Evolutionary conservation across 2,329 filamentous ascomycete species (phyloP).

Genomic region (Colletotrichum navitas): DNA sequence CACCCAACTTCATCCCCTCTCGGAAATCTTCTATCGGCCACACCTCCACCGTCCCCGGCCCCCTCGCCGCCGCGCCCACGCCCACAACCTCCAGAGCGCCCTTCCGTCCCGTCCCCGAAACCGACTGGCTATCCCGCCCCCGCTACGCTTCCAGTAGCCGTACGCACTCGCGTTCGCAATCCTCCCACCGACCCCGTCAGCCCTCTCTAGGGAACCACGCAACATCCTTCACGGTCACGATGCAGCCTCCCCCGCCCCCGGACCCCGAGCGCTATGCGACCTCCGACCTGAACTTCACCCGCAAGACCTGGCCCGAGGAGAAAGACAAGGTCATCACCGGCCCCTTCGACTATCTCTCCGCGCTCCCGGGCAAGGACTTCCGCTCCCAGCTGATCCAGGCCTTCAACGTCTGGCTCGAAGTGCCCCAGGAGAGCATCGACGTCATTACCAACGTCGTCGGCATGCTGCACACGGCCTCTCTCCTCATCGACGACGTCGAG

Average conservation of each 20-base stretch:
- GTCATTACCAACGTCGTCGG: constrained; percentile 84
- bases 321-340: constrained; percentile 84
- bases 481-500: constrained; percentile 90
- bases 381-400: constrained; percentile 82
- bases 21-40: constrained; percentile 74
- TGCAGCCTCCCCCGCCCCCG: constrained; percentile 56
- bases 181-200: constrained; percentile 29
- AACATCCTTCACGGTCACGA: constrained; percentile 52
- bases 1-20: constrained; percentile 76
- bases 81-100: constrained; percentile 54
- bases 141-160: constrained; percentile 51
- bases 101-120: constrained; percentile 69
- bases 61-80: constrained; percentile 39
- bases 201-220: constrained; percentile 43
- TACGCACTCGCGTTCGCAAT: constrained; percentile 22
- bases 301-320: constrained; percentile 73
- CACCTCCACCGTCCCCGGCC: constrained; percentile 40
- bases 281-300: constrained; percentile 67
- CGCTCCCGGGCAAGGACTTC: constrained; percentile 87
- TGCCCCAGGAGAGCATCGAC: constrained; percentile 76
- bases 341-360: constrained; percentile 84
- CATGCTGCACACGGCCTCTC: constrained; percentile 87
- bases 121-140: constrained; percentile 64
- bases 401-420: constrained; percentile 84
- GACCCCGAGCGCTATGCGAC: constrained; percentile 67